phyloP scores from a whole-genome alignment of 2,329 filamentous ascomycete genomes.

The Corynespora cassiicola region DNA sequence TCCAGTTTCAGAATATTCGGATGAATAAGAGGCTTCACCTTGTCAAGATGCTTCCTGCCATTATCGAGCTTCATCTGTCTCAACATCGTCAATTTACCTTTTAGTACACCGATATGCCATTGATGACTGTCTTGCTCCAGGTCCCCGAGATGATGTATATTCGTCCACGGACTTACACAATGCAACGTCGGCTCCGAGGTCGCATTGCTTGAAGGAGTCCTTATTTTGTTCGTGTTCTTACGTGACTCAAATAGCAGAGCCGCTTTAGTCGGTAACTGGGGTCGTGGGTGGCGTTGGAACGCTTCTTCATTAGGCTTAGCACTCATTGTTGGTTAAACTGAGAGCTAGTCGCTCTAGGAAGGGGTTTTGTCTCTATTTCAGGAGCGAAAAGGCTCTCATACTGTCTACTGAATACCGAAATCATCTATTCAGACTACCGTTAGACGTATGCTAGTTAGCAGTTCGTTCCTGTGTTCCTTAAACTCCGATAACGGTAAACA shows the following conservation, averaged over 20 bases:
- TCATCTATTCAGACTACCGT: neutral
- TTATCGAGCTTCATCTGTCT: neutral
- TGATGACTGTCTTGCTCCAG: slow-evolving; percentile 1
- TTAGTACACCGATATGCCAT: slow-evolving; percentile 4
- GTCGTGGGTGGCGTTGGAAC: slow-evolving; percentile 10
- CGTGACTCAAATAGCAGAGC: slow-evolving; percentile 6
- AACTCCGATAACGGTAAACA: too few species aligned
- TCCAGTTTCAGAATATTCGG: slow-evolving; percentile 7
- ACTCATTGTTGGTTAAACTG: neutral
- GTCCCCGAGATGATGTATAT: slow-evolving; percentile 1
- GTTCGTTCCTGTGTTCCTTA: too few species aligned
- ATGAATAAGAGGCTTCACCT: slow-evolving; percentile 10
- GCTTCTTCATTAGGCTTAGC: neutral
- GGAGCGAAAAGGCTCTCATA: too few species aligned
- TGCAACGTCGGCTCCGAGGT: too few species aligned
- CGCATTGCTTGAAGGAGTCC: too few species aligned
- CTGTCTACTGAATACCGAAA: neutral
- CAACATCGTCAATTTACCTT: slow-evolving; percentile 2
- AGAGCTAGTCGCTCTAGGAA: neutral
- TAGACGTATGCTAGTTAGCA: too few species aligned
- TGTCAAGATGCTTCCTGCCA: slow-evolving; percentile 4
- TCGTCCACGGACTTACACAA: slow-evolving; percentile 6
- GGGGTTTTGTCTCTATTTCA: too few species aligned
- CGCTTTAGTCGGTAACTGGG: slow-evolving; percentile 10
- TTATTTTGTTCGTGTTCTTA: slow-evolving; percentile 1